phyloP scores from a whole-genome alignment of 2,329 filamentous ascomycete species.

The Trichoderma simmonsii region DNA sequence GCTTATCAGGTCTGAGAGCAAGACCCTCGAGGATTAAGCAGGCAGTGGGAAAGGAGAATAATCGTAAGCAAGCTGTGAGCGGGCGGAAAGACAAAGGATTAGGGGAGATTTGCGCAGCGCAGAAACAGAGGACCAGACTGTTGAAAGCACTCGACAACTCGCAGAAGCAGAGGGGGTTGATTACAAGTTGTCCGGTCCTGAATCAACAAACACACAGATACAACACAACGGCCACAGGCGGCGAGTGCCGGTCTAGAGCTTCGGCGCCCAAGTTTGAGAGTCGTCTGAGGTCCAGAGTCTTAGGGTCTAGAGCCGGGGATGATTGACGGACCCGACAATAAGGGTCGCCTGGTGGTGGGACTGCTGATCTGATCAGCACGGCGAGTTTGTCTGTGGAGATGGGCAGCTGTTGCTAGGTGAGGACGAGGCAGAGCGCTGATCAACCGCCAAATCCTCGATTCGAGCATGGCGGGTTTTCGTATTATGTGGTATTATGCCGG shows the following conservation, averaged over 20 bases:
- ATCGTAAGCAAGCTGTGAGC: background rate
- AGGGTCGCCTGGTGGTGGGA: slow-evolving; percentile 10
- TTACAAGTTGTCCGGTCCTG: background rate
- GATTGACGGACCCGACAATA: slow-evolving; percentile 17
- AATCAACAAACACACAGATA: background rate
- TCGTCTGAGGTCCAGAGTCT: background rate
- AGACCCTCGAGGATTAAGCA: background rate
- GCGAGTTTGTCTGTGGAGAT: slow-evolving; percentile 13
- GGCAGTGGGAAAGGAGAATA: background rate
- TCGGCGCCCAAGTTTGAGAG: background rate
- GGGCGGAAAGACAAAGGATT: background rate
- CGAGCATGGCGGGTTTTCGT: background rate
- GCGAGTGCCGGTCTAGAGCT: background rate
- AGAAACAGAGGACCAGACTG: background rate
- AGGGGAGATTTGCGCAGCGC: background rate
- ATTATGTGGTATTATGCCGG: background rate
- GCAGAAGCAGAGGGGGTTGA: background rate
- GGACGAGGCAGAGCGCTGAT: background rate
- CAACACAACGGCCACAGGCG: background rate
- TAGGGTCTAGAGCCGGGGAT: background rate
- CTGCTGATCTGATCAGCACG: slow-evolving; percentile 18
- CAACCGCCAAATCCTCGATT: slow-evolving; percentile 6
- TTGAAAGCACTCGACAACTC: background rate
- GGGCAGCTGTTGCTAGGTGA: background rate
- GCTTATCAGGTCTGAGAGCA: background rate